These are phyloP conservation scores for Penicillium lagena DNA, from an alignment of 495 filamentous ascomycete genomes.

Conservation along the genomic window DNA sequence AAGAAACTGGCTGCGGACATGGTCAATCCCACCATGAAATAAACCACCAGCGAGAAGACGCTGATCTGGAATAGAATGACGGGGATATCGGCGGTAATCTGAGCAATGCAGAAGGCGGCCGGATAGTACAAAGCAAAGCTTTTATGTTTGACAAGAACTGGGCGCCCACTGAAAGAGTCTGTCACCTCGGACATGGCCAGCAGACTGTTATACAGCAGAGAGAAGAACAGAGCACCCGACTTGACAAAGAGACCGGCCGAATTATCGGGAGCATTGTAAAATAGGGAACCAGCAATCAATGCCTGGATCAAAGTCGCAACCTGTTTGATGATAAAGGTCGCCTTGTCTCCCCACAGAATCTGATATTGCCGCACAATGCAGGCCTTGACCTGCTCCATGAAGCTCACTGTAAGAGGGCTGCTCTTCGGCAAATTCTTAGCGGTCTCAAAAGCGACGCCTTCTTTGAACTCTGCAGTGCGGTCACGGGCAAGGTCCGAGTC, in stretches of 20 bases:
- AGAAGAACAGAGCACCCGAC: conserved; percentile 60
- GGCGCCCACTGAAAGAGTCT: conserved; percentile 60
- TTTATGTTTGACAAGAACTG: conserved; percentile 71
- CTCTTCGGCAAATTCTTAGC: conserved; percentile 30
- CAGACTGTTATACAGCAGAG: conserved; percentile 66
- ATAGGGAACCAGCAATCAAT: conserved; percentile 35
- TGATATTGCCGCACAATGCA: conserved; percentile 50
- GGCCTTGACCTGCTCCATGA: conserved; percentile 51
- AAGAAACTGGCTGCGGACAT: conserved; percentile 46
- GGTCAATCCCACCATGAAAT: conserved; percentile 61
- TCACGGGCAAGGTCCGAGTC: conserved; percentile 32
- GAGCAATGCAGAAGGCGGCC: conserved; percentile 63
- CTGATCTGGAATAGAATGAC: conserved; percentile 57
- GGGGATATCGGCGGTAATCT: conserved; percentile 65
- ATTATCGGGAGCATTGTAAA: conserved; percentile 31
- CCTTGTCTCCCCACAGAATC: conserved; percentile 54
- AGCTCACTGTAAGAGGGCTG: conserved; percentile 52
- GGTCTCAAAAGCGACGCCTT: conserved; percentile 38
- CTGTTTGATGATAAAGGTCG: conserved; percentile 55
- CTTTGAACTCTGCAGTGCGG: conserved; percentile 42
- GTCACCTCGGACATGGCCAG: conserved; percentile 67
- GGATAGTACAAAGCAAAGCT: conserved; percentile 71
- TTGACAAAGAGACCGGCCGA: conserved; percentile 45
- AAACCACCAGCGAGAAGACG: conserved; percentile 63
- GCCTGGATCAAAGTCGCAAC: conserved; percentile 34